Conservation (phyloP, 2,329 filamentous ascomycete species). For the Chrysosporium keratinophilum region DNA sequence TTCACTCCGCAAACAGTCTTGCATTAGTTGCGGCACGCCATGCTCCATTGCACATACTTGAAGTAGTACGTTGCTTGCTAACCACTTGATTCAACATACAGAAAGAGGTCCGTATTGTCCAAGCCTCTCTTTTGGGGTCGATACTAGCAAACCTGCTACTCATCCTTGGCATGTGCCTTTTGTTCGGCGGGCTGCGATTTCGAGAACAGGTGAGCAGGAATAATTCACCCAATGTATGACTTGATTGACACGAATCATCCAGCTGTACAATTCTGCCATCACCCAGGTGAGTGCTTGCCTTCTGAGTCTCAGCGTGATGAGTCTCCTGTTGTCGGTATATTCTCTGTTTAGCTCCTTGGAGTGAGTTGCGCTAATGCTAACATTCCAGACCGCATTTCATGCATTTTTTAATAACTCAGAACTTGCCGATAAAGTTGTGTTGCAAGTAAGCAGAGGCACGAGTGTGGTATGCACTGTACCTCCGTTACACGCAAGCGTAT, state of each 20-base stretch:
- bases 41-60: neutral
- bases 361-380: neutral
- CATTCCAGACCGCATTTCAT: slow-evolving; percentile 68
- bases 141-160: slow-evolving; percentile 84
- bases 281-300: slow-evolving; percentile 80
- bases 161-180: slow-evolving; percentile 87
- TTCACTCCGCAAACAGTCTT: slow-evolving; percentile 46
- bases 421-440: slow-evolving; percentile 57
- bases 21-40: slow-evolving; percentile 56
- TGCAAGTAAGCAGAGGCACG: slow-evolving; percentile 80
- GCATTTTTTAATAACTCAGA: slow-evolving; percentile 61
- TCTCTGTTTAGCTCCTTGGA: neutral
- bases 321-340: slow-evolving; percentile 65
- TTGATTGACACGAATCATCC: neutral
- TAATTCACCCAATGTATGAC: neutral
- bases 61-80: slow-evolving; percentile 36
- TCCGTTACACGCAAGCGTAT: neutral
- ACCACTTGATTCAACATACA: slow-evolving; percentile 67
- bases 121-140: slow-evolving; percentile 83
- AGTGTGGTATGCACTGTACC: slow-evolving; percentile 58
- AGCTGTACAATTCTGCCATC: slow-evolving; percentile 86
- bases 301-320: slow-evolving; percentile 68
- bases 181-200: slow-evolving; percentile 72
- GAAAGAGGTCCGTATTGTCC: slow-evolving; percentile 69
- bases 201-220: slow-evolving; percentile 59